Percentiles rank a stretch among this genome's conserved stretches.
These are phyloP conservation scores for Fusarium secorum DNA, from an alignment of 2,329 filamentous ascomycete genomes.

Conservation along the genomic window DNA sequence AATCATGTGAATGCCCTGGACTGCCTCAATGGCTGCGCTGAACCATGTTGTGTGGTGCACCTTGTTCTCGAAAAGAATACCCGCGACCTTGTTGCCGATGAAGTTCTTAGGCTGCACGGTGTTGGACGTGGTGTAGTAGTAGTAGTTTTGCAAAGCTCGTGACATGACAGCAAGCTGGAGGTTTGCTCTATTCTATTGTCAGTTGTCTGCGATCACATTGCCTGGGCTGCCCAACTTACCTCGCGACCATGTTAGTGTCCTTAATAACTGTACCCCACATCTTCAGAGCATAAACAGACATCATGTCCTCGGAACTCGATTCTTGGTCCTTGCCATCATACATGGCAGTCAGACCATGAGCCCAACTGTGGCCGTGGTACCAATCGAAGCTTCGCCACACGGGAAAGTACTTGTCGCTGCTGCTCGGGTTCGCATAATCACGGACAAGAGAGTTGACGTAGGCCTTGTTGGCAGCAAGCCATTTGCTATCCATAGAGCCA, in stretches of 20 bases:
- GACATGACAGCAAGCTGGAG: constrained; percentile 83
- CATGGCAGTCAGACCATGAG: constrained; percentile 76
- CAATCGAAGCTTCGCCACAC: constrained; percentile 88
- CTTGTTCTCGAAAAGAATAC: constrained; percentile 92
- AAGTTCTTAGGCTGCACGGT: constrained; percentile 76
- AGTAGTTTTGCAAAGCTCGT: constrained; percentile 79
- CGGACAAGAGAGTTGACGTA: constrained; percentile 87
- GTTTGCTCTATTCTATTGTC: constrained; percentile 63
- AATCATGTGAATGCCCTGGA: constrained; percentile 85
- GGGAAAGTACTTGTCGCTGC: constrained; percentile 77
- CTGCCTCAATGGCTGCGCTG: constrained; percentile 73
- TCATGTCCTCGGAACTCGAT: constrained; percentile 87
- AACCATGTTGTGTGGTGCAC: constrained; percentile 94
- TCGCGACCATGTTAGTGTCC: constrained; percentile 80
- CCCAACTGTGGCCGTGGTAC: constrained; percentile 96
- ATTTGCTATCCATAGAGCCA: constrained; percentile 76
- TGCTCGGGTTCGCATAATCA: constrained; percentile 80
- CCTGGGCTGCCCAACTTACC: constrained; percentile 51
- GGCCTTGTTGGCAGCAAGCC: constrained; percentile 75
- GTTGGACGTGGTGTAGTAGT: constrained; percentile 78
- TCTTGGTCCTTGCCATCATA: constrained; percentile 84
- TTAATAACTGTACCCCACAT: constrained; percentile 87
- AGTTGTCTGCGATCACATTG: not conserved
- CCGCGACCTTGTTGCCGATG: constrained; percentile 76
- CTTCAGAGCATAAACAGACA: constrained; percentile 87